phyloP scores from a whole-genome alignment of 2,329 filamentous ascomycete species.

The Macrophomina pseudophaseolina region DNA sequence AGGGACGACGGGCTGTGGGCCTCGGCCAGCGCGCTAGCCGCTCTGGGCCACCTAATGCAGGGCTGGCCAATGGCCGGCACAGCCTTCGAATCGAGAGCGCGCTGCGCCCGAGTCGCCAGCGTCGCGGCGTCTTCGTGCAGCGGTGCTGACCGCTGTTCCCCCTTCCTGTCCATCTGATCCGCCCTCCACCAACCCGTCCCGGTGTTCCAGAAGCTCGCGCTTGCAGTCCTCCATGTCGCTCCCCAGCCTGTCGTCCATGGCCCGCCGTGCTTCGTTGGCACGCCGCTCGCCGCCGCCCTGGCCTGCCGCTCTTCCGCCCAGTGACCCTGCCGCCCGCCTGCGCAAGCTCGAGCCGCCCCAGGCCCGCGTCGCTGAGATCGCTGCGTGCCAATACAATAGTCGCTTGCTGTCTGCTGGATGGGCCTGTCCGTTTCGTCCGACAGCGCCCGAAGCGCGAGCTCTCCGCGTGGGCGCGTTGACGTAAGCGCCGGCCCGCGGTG shows the following conservation, averaged over 20 bases:
- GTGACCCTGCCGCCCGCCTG: conserved; percentile 6
- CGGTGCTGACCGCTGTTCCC: conserved; percentile 20
- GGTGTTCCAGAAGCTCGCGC: conserved; percentile 17
- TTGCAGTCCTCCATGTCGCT: background rate
- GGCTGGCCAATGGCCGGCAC: conserved; percentile 4
- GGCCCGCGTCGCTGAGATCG: background rate
- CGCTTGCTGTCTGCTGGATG: background rate
- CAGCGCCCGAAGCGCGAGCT: conserved; percentile 21
- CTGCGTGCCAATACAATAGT: conserved; percentile 12
- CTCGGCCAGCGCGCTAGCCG: conserved; percentile 3
- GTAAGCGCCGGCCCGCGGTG: conserved; percentile 14
- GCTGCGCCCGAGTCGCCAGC: background rate
- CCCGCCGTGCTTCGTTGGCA: conserved; percentile 16
- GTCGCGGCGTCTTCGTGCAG: background rate
- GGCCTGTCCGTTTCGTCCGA: background rate
- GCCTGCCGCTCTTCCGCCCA: conserved; percentile 13
- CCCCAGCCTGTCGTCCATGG: no score
- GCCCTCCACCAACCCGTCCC: background rate
- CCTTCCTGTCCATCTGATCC: conserved; percentile 11
- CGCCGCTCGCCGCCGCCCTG: background rate
- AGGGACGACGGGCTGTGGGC: background rate
- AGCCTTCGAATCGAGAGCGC: conserved; percentile 20
- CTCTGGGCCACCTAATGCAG: conserved; percentile 17
- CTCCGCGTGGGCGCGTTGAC: conserved; percentile 11
- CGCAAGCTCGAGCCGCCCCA: background rate